Percentiles rank a stretch among this genome's conserved stretches.
Evolutionary conservation across 768 basidiomycete genomes (phyloP).

Genomic region (Coprinopsis cinerea): DNA sequence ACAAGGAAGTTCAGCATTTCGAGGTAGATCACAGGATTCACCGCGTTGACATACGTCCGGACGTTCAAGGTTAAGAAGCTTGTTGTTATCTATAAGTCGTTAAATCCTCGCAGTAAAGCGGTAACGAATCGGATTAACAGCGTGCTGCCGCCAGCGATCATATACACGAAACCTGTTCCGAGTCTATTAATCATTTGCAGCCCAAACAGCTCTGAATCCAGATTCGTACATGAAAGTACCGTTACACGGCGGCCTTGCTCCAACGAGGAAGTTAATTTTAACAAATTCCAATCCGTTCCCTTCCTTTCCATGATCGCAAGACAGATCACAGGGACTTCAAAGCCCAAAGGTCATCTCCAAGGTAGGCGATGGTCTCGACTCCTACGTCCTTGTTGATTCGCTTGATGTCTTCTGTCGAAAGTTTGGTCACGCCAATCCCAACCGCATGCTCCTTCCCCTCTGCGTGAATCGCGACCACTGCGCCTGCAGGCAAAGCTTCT

Average conservation of each 20-base stretch:
- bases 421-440: constrained; percentile 77
- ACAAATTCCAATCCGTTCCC: not conserved
- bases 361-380: constrained; percentile 79
- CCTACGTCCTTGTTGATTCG: constrained; percentile 85
- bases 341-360: constrained; percentile 88
- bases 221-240: too few species aligned
- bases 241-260: too few species aligned
- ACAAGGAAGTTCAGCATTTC: not conserved
- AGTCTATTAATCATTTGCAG: too few species aligned
- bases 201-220: too few species aligned
- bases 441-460: constrained; percentile 93
- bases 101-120: not conserved
- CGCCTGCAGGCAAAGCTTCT: constrained; percentile 58
- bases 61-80: constrained; percentile 3
- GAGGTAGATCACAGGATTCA: not conserved
- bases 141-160: not conserved
- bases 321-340: constrained; percentile 50
- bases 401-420: constrained; percentile 86
- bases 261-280: too few species aligned
- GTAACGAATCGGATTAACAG: constrained; percentile 1
- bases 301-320: not conserved
- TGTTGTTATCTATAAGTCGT: constrained; percentile 2
- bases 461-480: constrained; percentile 86
- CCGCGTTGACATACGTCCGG: too few species aligned
- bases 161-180: not conserved